Evolutionary conservation across 2,329 filamentous ascomycete species (phyloP).

Genomic region (Karstenula rhodostoma): DNA sequence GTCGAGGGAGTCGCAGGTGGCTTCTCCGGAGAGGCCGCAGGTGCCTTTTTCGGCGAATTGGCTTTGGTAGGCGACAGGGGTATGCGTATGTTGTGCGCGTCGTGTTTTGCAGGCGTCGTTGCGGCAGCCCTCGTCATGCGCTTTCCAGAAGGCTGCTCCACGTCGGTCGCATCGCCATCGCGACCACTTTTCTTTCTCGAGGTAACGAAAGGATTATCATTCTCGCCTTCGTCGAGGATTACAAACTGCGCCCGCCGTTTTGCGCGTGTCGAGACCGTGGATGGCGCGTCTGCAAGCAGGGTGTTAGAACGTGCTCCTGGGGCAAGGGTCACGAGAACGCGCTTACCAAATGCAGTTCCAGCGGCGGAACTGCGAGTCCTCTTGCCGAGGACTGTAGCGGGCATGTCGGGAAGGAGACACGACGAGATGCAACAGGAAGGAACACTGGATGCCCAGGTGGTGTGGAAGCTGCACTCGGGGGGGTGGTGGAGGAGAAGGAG

Average conservation of each 20-base stretch:
- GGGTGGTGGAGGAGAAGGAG: constrained; percentile 31
- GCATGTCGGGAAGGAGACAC: constrained; percentile 30
- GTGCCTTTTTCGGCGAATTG: constrained; percentile 57
- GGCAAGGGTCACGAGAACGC: constrained; percentile 16
- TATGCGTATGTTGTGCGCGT: constrained; percentile 51
- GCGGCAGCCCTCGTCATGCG: constrained; percentile 36
- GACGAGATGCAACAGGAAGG: constrained; percentile 19
- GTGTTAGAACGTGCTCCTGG: constrained; percentile 33
- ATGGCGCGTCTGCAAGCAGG: constrained; percentile 33
- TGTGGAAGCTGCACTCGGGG: constrained; percentile 31
- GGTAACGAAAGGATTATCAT: constrained; percentile 66
- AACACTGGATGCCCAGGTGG: constrained; percentile 16
- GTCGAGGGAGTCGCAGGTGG: constrained; percentile 67
- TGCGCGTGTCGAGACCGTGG: constrained; percentile 44
- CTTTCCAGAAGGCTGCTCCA: constrained; percentile 51
- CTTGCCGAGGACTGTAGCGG: constrained; percentile 49
- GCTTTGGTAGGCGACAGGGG: constrained; percentile 56
- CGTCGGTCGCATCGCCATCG: constrained; percentile 54
- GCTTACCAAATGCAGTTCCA: constrained; percentile 38
- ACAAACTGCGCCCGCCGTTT: constrained; percentile 56
- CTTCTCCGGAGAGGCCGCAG: constrained; percentile 59
- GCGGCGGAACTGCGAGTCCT: constrained; percentile 45
- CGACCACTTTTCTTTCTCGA: constrained; percentile 43
- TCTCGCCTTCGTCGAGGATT: constrained; percentile 69
- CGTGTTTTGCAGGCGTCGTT: constrained; percentile 59